phyloP scores from a whole-genome alignment of 495 filamentous ascomycete genomes.

The Copromyces sp. region DNA sequence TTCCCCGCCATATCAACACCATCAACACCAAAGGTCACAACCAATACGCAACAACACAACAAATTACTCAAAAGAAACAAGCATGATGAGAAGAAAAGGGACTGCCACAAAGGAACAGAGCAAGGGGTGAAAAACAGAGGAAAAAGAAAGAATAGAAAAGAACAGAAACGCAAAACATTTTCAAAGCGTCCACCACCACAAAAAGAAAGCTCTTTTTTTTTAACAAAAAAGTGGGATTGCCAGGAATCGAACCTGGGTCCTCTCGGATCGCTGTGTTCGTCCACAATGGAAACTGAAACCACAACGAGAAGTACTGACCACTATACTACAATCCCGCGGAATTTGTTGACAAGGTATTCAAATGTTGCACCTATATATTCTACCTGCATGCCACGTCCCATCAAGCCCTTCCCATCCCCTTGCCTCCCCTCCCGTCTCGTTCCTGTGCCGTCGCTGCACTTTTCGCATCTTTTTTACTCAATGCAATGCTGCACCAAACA shows the following conservation, averaged over 20 bases:
- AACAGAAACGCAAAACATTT: background rate
- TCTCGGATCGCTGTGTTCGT: background rate
- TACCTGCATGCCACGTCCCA: background rate
- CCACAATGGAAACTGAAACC: background rate
- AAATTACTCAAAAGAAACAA: background rate
- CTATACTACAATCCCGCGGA: background rate
- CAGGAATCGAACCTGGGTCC: background rate
- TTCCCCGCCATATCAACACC: background rate
- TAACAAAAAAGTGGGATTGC: background rate
- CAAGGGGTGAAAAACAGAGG: background rate
- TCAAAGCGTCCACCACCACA: background rate
- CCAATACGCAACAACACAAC: background rate
- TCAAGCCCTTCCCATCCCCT: background rate
- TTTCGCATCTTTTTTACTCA: too few species aligned
- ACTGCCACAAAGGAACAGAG: rapidly evolving
- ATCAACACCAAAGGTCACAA: background rate
- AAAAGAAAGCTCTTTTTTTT: background rate
- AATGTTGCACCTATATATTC: background rate
- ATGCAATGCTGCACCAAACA: background rate
- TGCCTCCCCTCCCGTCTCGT: background rate
- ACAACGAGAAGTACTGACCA: background rate
- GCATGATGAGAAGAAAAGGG: background rate
- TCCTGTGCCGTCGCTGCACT: background rate
- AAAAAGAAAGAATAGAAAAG: background rate
- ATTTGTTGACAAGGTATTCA: background rate